phyloP scores from a whole-genome alignment of 768 basidiomycete species.

The Steccherinum ochraceum region DNA sequence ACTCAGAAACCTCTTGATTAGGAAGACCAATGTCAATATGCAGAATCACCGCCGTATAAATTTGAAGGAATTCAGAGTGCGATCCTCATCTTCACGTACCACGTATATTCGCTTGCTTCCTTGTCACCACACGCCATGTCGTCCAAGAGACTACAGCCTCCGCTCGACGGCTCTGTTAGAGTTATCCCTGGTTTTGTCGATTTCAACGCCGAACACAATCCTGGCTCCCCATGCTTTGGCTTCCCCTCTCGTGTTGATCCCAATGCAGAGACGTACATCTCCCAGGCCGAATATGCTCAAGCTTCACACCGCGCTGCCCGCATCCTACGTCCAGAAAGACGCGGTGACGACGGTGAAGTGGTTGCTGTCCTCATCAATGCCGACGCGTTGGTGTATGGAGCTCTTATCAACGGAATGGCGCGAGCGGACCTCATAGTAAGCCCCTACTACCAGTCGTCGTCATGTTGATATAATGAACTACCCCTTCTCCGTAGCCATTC shows the following conservation, averaged over 20 bases:
- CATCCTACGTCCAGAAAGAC: background rate
- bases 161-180: constrained; percentile 5
- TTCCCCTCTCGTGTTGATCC: background rate
- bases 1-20: no score
- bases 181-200: constrained; percentile 4
- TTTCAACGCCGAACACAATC: constrained; percentile 7
- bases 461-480: no score
- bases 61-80: no score
- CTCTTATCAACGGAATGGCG: background rate
- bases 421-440: constrained; percentile 8
- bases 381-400: constrained; percentile 1
- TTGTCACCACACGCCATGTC: no score
- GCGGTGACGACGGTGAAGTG: constrained; percentile 1
- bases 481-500: constrained; percentile 23
- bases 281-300: background rate
- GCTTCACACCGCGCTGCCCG: constrained; percentile 4
- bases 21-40: no score
- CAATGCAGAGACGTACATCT: background rate
- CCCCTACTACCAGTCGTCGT: no score
- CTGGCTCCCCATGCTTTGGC: background rate
- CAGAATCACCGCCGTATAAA: no score
- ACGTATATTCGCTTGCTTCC: no score
- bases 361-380: constrained; percentile 2
- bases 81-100: no score
- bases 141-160: no score